Evolutionary conservation across 805 yeast species (phyloP).

Genomic region (Metschnikowia aberdeeniae): DNA sequence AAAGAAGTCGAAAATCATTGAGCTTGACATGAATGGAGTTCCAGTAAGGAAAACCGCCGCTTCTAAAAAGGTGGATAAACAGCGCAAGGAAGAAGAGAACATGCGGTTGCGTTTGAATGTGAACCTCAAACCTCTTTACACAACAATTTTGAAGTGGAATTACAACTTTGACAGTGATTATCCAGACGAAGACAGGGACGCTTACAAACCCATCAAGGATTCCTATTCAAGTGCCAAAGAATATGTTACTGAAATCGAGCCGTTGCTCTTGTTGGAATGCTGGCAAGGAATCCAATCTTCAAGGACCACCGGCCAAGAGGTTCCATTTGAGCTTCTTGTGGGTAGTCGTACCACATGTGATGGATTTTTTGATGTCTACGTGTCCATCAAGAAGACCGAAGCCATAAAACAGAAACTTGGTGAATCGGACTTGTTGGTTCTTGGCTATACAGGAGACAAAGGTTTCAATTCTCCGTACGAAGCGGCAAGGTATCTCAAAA

Average conservation of each 20-base stretch:
- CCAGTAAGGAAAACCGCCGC: constrained; percentile 24
- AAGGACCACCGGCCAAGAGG: constrained; percentile 54
- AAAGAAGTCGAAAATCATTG: constrained; percentile 34
- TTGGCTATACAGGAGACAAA: constrained; percentile 36
- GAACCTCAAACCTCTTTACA: constrained; percentile 71
- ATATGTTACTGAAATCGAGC: constrained; percentile 68
- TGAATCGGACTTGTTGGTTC: constrained; percentile 74
- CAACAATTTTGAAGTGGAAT: constrained; percentile 70
- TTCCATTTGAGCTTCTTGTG: constrained; percentile 61
- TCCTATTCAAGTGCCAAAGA: constrained; percentile 56
- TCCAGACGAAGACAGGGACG: constrained; percentile 50
- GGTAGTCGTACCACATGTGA: constrained; percentile 84
- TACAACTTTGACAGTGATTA: constrained; percentile 52
- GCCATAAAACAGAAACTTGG: constrained; percentile 51
- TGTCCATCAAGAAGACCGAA: constrained; percentile 55
- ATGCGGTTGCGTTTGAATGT: constrained; percentile 80
- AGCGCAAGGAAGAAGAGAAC: constrained; percentile 59
- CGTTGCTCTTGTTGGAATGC: constrained; percentile 80
- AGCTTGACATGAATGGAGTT: constrained; percentile 43
- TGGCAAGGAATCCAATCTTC: constrained; percentile 88
- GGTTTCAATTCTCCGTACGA: constrained; percentile 16
- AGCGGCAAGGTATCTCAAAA: constrained; percentile 24
- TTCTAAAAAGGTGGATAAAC: constrained; percentile 30
- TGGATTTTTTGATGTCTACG: constrained; percentile 82
- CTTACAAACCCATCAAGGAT: constrained; percentile 49